phyloP scores from a whole-genome alignment of 139 green algal species.

The Astrephomene gubernaculifera region DNA sequence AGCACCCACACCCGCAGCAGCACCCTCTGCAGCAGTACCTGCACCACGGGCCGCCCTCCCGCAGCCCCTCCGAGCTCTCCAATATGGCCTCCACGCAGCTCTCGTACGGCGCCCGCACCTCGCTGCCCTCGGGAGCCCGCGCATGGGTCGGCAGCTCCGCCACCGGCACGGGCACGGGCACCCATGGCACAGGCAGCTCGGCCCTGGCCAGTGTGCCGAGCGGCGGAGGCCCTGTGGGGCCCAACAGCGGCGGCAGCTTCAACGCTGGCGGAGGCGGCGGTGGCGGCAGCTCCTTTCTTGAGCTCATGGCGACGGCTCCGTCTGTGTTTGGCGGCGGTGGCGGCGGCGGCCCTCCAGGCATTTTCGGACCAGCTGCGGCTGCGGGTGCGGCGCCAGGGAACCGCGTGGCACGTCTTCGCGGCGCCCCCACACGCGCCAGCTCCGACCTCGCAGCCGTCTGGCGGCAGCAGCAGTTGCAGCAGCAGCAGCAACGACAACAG shows the following conservation, averaged over 20 bases:
- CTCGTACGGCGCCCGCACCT: neutral
- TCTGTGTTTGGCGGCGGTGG: neutral
- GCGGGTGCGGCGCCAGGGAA: neutral
- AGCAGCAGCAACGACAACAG: neutral
- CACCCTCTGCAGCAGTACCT: neutral
- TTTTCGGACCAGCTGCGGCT: no score
- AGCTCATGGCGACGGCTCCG: conserved; percentile 5
- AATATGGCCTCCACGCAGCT: neutral
- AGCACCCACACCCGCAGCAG: no score
- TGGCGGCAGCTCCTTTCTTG: conserved; percentile 30
- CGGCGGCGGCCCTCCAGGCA: no score
- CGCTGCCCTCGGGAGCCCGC: neutral
- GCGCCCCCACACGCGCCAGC: neutral
- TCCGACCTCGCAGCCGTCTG: neutral
- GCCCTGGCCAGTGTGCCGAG: neutral
- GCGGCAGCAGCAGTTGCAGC: neutral
- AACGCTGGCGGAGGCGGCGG: neutral
- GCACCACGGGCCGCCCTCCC: neutral
- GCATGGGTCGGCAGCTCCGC: neutral
- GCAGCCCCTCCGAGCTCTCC: neutral
- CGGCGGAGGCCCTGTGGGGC: neutral
- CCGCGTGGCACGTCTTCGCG: neutral
- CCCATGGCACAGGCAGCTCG: no score
- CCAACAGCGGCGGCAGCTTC: neutral
- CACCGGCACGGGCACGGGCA: neutral